Conservation (phyloP, 805 yeast species). For the Candida peoriensis region DNA sequence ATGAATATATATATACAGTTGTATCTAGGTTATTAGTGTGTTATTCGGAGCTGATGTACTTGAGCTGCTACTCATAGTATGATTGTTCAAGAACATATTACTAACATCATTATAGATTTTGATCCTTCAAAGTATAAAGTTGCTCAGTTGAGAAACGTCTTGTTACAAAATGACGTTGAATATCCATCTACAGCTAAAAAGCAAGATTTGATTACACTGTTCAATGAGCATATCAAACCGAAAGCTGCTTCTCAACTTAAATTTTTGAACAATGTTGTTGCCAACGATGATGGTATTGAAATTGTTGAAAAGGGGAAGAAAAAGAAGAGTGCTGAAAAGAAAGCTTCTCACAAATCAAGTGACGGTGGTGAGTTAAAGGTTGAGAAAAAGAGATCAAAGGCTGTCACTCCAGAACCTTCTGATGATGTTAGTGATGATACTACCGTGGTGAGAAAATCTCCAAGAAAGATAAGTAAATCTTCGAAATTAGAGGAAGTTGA, state of each 20-base stretch:
- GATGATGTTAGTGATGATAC: slow-evolving; percentile 1
- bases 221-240: slow-evolving; percentile 48
- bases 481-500: slow-evolving; percentile 14
- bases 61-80: not conserved
- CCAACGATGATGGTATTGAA: slow-evolving; percentile 34
- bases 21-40: slow-evolving; percentile 6
- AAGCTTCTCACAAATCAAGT: not conserved
- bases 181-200: slow-evolving; percentile 66
- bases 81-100: not conserved
- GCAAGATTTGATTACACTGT: slow-evolving; percentile 55
- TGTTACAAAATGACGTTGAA: slow-evolving; percentile 56
- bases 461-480: slow-evolving; percentile 17
- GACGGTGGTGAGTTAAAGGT: slow-evolving; percentile 8
- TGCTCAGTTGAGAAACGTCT: slow-evolving; percentile 62
- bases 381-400: slow-evolving; percentile 5
- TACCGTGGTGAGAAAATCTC: slow-evolving; percentile 12
- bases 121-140: slow-evolving; percentile 63
- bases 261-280: slow-evolving; percentile 24
- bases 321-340: slow-evolving; percentile 3
- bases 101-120: slow-evolving; percentile 45
- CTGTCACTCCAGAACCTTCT: not conserved
- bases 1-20: slow-evolving; percentile 32
- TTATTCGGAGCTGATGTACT: not conserved
- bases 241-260: slow-evolving; percentile 37
- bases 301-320: slow-evolving; percentile 26